Evolutionary conservation across 495 filamentous ascomycete species (phyloP).

Genomic region (Penicillium silybi): DNA sequence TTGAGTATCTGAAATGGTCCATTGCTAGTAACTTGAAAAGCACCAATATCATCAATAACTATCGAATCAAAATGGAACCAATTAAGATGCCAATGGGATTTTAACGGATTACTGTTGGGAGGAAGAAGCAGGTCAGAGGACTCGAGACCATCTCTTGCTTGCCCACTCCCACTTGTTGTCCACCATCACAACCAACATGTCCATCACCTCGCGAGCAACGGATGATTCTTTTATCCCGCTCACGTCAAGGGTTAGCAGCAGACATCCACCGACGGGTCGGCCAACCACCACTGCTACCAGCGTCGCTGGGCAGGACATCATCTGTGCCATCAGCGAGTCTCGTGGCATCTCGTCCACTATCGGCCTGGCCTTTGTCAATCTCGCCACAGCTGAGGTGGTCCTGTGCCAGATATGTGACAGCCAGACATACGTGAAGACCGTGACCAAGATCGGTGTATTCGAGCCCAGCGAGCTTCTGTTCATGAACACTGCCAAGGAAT

Average conservation of each 20-base stretch:
- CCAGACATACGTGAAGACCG: slow-evolving; percentile 78
- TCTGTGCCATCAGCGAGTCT: slow-evolving; percentile 90
- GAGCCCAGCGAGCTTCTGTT: slow-evolving; percentile 74
- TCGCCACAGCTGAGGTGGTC: slow-evolving; percentile 75
- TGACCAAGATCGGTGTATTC: slow-evolving; percentile 77
- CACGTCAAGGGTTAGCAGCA: slow-evolving; percentile 33
- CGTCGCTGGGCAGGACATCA: slow-evolving; percentile 66
- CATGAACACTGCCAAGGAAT: slow-evolving; percentile 64
- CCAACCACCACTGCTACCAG: slow-evolving; percentile 64
- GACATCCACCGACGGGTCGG: slow-evolving; percentile 42
- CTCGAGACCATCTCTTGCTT: background rate
- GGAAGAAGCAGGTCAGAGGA: background rate
- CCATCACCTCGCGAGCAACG: slow-evolving; percentile 1
- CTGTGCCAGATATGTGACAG: slow-evolving; percentile 88
- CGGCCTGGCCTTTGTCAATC: slow-evolving; percentile 83
- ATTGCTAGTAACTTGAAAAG: too few relatives aligned
- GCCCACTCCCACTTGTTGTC: background rate
- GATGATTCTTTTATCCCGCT: slow-evolving; percentile 22
- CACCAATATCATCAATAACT: too few relatives aligned
- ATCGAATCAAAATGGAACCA: background rate
- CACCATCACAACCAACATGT: slow-evolving; percentile 2
- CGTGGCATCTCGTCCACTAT: slow-evolving; percentile 82
- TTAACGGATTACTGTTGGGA: background rate
- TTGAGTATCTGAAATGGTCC: too few relatives aligned
- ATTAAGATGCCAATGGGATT: background rate